A percentile compares a stretch with the other conserved stretches of the same genome.
These are phyloP conservation scores for Mariannaea elegans DNA, from an alignment of 2,329 filamentous ascomycete species.

Conservation along the genomic window DNA sequence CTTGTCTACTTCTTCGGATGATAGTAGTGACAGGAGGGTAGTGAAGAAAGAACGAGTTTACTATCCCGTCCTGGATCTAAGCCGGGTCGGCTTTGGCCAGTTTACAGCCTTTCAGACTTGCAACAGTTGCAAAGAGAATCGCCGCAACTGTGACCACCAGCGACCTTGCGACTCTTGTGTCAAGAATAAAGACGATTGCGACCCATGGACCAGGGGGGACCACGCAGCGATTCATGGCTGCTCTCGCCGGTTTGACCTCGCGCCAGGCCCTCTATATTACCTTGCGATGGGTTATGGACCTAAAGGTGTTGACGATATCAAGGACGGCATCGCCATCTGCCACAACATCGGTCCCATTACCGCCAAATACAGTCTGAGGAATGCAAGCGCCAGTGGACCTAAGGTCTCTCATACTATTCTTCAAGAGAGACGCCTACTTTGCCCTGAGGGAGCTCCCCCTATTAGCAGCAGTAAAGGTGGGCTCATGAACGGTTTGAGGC, in stretches of 20 bases:
- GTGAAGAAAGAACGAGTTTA: background rate
- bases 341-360: constrained; percentile 37
- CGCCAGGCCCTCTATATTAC: constrained; percentile 47
- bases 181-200: constrained; percentile 18
- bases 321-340: constrained; percentile 29
- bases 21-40: background rate
- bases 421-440: background rate
- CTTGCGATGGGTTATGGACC: constrained; percentile 41
- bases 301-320: constrained; percentile 34
- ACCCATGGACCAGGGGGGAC: background rate
- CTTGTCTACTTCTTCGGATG: too few relatives aligned
- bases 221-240: background rate
- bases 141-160: constrained; percentile 46
- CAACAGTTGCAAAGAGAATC: constrained; percentile 30
- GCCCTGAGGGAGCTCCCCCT: constrained; percentile 1
- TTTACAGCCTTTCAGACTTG: constrained; percentile 40
- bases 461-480: constrained; percentile 6
- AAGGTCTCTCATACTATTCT: background rate
- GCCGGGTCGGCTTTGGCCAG: constrained; percentile 44
- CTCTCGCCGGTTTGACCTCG: background rate
- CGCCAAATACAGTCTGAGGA: constrained; percentile 22
- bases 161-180: constrained; percentile 50
- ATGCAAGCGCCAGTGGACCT: background rate
- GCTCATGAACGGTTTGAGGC: background rate
- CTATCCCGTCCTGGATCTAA: constrained; percentile 42